These are phyloP conservation scores for Articulospora tetracladia DNA, from an alignment of 495 filamentous ascomycete species.

Conservation along the genomic window DNA sequence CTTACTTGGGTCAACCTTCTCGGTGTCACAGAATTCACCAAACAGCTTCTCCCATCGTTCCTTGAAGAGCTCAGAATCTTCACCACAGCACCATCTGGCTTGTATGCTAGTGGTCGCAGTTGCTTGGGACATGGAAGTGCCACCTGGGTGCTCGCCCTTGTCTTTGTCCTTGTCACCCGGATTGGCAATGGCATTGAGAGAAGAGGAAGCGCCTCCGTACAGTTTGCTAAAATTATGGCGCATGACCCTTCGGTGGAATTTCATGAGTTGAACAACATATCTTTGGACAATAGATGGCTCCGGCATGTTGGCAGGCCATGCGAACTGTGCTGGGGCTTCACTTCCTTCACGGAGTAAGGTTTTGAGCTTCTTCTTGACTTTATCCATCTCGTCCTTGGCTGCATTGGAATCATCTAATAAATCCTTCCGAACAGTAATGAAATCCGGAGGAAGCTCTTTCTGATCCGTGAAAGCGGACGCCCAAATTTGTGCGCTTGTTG, in stretches of 20 bases:
- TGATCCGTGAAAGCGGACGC: slow-evolving; percentile 82
- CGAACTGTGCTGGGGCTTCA: slow-evolving; percentile 86
- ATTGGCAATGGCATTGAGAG: slow-evolving; percentile 51
- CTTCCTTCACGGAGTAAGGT: slow-evolving; percentile 82
- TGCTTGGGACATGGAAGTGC: slow-evolving; percentile 48
- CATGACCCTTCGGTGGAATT: slow-evolving; percentile 93
- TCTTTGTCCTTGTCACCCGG: slow-evolving; percentile 39
- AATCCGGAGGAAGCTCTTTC: slow-evolving; percentile 78
- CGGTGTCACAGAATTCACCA: slow-evolving; percentile 89
- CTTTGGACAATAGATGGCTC: slow-evolving; percentile 88
- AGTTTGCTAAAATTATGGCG: slow-evolving; percentile 82
- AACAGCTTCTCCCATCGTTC: slow-evolving; percentile 99
- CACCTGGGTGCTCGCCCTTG: slow-evolving; percentile 34
- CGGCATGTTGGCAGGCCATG: slow-evolving; percentile 93
- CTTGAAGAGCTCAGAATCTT: slow-evolving; percentile 90
- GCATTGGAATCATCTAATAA: slow-evolving; percentile 96
- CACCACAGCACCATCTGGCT: slow-evolving; percentile 91
- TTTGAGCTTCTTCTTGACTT: slow-evolving; percentile 98
- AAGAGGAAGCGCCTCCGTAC: slow-evolving; percentile 55
- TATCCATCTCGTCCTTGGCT: slow-evolving; percentile 99
- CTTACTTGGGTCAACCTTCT: slow-evolving; percentile 97
- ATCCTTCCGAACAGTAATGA: slow-evolving; percentile 87
- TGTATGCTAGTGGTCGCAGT: slow-evolving; percentile 68
- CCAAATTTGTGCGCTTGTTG: slow-evolving; percentile 96
- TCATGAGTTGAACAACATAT: slow-evolving; percentile 94